Base-by-base conservation (phyloP, 1,284 basidiomycete species). In the Sanghuangporus sanghuang region DNA sequence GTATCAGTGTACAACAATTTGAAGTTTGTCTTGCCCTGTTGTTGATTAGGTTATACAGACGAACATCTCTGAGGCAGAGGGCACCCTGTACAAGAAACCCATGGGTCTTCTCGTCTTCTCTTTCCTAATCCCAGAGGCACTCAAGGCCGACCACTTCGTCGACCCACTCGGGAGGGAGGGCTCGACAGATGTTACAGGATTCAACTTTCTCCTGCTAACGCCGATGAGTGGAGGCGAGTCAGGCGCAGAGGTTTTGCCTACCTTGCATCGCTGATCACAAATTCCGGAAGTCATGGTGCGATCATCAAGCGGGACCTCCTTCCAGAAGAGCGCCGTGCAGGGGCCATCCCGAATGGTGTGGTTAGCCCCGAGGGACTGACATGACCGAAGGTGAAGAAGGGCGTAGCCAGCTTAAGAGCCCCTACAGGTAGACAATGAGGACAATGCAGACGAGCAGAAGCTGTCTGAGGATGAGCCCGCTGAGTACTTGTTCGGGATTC, bases 361-460 rank as follows among this genome's bases (percentile, higher is more conserved):
- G 88, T 90, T 69, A 82, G 80, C 27, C 62, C 73, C 56, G 85
- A 78, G 52, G 84, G 79, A 44, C 74, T 77, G 61, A 76, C 79
- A 21, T 92, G 90, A 89, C 86, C 86, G 36, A 93, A 92, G 75
- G 82, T 92, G 9, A 74, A 77, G 58, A 79, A 82, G 65, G 90
- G 88, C 23, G 77, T 75, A 39, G 69, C 72, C 53, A 73, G 78
- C 16, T 76, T 92, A 64, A 70, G 73, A 73, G 18, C 70, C 84
- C 49, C 71, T 82, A 52, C 66, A 36, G 21, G 36, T 16, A 54
- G 16, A 36, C 14, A 9, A 54, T 27, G 12, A 2, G 39, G 36
- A 35, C 7, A 9, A 54, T 27, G 12, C 14, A 54, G 36, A 35
- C 7, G 32, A 16, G 18, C n/a, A 4, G 48, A 9, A 9, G 16